Evolutionary conservation across 2,329 filamentous ascomycete genomes (phyloP), one percentile per base, ranked within the genome.

Genomic region (Hortaea sp.): DNA sequence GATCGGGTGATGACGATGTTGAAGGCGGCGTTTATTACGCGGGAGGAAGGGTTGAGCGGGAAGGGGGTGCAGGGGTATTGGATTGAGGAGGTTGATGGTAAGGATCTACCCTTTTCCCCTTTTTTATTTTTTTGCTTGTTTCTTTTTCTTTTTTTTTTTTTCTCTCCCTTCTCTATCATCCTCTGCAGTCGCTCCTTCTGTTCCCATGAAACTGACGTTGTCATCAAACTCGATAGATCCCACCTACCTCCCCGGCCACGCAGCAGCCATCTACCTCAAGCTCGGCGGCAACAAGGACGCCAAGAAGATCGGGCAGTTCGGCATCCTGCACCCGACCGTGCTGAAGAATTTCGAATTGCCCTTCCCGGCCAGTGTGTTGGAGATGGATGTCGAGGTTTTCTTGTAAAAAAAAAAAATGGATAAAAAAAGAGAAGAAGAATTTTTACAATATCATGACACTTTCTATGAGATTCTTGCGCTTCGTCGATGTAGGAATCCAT

Each of bases 1-100:
- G 92, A 98, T 67, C 83, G 92, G 44, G 71, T 97, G 52, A 84
- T 98, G 77, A 72, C 86, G 50, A 97, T 97, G 90, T 78, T 98
- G 50, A 84, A 84, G 62, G 84, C 81, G 41, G 78, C 81, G 38
- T 95, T 95, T 71, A 70, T 92, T 48, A 84, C 81, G 2, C 76
- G 78, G 49, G 86, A 89, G 59, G 84, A 89, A 54, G 82, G 80
- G 4, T 66, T 85, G 31, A 67, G 42, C 66, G 67, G 53, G 32
- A 73, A 75, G 64, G 70, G 66, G 48, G 54, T 75, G 45, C 72
- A 76, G 44, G 60, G 59, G 7, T 98, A 98, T 72, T 97, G 87
- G 85, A 92, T 97, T 57, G 83, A 95, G 69, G 88, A 94, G 69
- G 79, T 94, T 50, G 79, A 94, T 57, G 87, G 78, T 80, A 66